Evolutionary conservation across 345 rosid species (phyloP).

Genomic region (Brassica juncea): DNA sequence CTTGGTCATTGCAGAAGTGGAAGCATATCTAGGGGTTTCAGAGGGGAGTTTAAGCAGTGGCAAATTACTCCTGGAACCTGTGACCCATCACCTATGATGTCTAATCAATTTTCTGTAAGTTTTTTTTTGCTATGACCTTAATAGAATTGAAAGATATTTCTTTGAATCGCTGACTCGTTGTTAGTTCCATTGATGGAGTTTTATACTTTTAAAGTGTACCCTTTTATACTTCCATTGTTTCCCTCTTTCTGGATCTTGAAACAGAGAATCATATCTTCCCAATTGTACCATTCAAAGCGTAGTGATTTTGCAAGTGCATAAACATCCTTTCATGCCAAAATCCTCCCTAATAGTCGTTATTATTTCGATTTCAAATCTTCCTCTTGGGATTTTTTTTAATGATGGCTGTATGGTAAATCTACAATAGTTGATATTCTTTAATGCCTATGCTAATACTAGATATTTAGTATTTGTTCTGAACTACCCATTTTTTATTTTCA

Average conservation of each 20-base stretch:
- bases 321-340: too few species aligned
- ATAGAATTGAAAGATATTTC: background rate
- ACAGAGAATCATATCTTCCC: background rate
- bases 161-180: background rate
- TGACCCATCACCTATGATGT: conserved; percentile 92
- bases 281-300: background rate
- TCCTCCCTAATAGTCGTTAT: background rate
- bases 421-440: too few species aligned
- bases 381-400: conserved; percentile 4
- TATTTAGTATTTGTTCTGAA: too few species aligned
- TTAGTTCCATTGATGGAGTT: conserved; percentile 4
- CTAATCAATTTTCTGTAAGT: conserved; percentile 94
- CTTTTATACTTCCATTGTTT: background rate
- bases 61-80: conserved; percentile 87
- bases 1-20: conserved; percentile 70
- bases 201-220: background rate
- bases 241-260: background rate
- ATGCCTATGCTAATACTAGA: too few species aligned
- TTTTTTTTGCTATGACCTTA: conserved; percentile 18
- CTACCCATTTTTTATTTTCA: too few species aligned
- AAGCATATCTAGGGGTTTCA: conserved; percentile 94
- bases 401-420: background rate
- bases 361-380: background rate
- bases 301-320: background rate
- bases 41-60: conserved; percentile 97